phyloP scores from a whole-genome alignment of 2,329 filamentous ascomycete genomes.

The Fonsecaea pugnacius region DNA sequence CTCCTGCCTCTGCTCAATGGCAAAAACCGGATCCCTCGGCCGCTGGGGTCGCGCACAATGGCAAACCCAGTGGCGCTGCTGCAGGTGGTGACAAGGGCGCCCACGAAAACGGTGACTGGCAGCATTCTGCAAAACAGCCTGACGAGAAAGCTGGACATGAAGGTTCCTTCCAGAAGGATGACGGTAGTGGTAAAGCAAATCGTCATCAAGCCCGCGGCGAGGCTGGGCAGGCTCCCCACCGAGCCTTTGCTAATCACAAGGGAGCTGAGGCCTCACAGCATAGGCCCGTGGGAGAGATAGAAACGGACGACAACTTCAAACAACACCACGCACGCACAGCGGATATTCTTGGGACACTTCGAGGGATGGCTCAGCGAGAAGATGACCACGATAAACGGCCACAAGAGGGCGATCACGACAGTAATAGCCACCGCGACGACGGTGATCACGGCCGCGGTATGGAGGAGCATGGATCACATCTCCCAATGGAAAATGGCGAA shows the following conservation, averaged over 20 bases:
- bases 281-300: not conserved
- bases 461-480: not conserved
- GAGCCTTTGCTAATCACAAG: not conserved
- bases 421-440: not conserved
- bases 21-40: constrained; percentile 6
- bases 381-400: not conserved
- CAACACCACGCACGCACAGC: not conserved
- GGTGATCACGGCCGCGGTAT: not conserved
- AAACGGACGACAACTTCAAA: not conserved
- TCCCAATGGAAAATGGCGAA: not conserved
- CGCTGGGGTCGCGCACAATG: constrained; percentile 7
- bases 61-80: constrained; percentile 5
- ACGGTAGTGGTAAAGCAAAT: not conserved
- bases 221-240: not conserved
- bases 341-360: not conserved
- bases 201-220: constrained; percentile 8
- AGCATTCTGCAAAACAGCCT: not conserved
- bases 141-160: not conserved
- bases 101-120: constrained; percentile 1
- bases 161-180: not conserved
- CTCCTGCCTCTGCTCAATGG: constrained; percentile 17
- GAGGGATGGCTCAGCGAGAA: not conserved
- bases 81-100: not conserved
- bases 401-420: not conserved
- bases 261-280: not conserved